phyloP scores from a whole-genome alignment of 306 rosid genomes.

The Astragalus membranaceus region DNA sequence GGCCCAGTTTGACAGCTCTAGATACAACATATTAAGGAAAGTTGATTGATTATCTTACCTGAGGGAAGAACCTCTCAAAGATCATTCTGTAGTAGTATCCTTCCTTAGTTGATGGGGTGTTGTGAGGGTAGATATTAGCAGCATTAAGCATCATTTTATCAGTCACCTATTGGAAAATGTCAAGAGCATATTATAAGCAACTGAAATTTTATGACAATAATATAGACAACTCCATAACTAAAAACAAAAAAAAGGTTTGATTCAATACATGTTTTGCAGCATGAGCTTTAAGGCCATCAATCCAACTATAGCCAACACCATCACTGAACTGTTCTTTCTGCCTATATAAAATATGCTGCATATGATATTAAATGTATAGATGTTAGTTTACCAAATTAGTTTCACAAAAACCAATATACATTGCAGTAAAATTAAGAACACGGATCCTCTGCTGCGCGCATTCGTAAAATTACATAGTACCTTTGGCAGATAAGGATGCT shows the following conservation, averaged over 20 bases:
- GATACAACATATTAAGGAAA: background rate
- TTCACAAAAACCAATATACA: background rate
- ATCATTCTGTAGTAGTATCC: constrained; percentile 92
- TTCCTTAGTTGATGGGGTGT: constrained; percentile 85
- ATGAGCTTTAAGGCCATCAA: constrained; percentile 89
- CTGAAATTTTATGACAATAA: background rate
- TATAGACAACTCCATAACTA: background rate
- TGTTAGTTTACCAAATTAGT: constrained; percentile 6
- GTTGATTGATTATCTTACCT: constrained; percentile 38
- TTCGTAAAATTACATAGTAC: constrained; percentile 21
- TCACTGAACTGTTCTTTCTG: constrained; percentile 98
- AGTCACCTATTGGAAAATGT: constrained; percentile 46
- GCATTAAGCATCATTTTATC: constrained; percentile 86
- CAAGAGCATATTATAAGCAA: constrained; percentile 7
- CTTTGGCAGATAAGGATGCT: constrained; percentile 91
- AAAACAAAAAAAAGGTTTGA: background rate
- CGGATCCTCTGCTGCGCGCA: too few species aligned
- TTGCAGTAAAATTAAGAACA: background rate
- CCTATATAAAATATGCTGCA: constrained; percentile 86
- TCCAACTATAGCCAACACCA: constrained; percentile 98
- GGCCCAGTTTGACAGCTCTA: too few species aligned
- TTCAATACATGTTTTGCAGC: constrained; percentile 70
- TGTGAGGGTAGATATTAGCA: constrained; percentile 68
- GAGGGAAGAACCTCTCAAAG: constrained; percentile 92
- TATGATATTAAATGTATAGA: constrained; percentile 1